A percentile compares a stretch with the other conserved stretches of the same genome.
phyloP scores from a whole-genome alignment of 2,329 filamentous ascomycete species.

The Paecilomyces formosus region DNA sequence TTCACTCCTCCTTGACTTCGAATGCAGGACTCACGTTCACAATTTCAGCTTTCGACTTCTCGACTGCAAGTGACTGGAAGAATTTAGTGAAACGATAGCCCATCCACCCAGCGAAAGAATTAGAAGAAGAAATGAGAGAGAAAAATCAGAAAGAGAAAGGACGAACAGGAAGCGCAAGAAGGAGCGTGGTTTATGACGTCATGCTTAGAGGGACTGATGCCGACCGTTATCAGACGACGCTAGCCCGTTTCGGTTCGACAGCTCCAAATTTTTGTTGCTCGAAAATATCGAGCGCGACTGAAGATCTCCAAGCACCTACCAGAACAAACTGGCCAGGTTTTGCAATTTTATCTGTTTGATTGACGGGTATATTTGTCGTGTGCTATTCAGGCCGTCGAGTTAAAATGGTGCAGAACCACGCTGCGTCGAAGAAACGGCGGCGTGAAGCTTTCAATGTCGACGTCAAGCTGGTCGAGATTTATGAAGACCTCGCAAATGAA shows the following conservation, averaged over 20 bases:
- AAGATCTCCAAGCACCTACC: not conserved
- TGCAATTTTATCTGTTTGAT: slow-evolving; percentile 11
- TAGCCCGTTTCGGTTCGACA: slow-evolving; percentile 10
- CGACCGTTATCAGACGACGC: too few relatives aligned
- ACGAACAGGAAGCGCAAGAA: too few relatives aligned
- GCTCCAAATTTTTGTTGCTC: slow-evolving; percentile 13
- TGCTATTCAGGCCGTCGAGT: not conserved
- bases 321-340: slow-evolving; percentile 1
- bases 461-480: slow-evolving; percentile 41
- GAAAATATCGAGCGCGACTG: not conserved
- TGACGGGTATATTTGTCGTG: slow-evolving; percentile 10
- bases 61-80: too few relatives aligned
- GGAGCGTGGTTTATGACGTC: too few relatives aligned
- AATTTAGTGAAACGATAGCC: too few relatives aligned
- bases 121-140: too few relatives aligned
- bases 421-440: slow-evolving; percentile 29
- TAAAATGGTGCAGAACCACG: slow-evolving; percentile 21
- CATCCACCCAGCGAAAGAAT: too few relatives aligned
- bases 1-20: too few relatives aligned
- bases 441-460: slow-evolving; percentile 36
- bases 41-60: too few relatives aligned
- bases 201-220: too few relatives aligned
- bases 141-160: too few relatives aligned
- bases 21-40: too few relatives aligned
- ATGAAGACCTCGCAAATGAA: slow-evolving; percentile 41